These are phyloP conservation scores for Diaporthe sp. DNA, from an alignment of 2,329 filamentous ascomycete genomes.

Conservation along the genomic window DNA sequence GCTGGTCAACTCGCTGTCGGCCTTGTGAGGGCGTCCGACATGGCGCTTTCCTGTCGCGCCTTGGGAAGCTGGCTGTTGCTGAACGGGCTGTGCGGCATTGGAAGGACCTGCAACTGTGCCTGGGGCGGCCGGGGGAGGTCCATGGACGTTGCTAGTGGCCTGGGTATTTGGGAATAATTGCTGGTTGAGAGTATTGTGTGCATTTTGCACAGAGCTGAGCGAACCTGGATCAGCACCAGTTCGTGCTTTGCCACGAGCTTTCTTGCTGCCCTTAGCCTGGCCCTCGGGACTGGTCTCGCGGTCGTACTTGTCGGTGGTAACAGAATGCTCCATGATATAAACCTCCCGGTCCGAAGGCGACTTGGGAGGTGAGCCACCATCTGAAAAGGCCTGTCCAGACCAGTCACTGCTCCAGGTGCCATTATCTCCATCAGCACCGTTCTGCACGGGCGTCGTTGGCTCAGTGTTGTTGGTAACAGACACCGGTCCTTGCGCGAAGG, in stretches of 20 bases:
- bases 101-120: neutral
- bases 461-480: neutral
- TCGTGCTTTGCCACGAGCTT: neutral
- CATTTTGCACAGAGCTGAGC: neutral
- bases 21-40: slow-evolving; percentile 11
- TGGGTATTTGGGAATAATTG: neutral
- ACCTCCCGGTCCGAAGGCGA: neutral
- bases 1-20: neutral
- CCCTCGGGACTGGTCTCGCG: neutral
- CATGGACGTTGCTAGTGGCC: no score
- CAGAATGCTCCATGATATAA: neutral
- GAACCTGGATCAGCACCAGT: neutral
- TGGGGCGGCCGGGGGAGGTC: neutral
- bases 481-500: neutral
- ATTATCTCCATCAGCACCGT: neutral
- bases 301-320: neutral
- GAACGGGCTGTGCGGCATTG: neutral
- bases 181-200: neutral
- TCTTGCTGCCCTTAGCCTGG: neutral
- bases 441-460: neutral
- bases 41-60: neutral
- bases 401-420: neutral
- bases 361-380: neutral
- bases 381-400: neutral
- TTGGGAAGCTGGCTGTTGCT: neutral